Evolutionary conservation across 2,329 filamentous ascomycete species (phyloP), one percentile per base, ranked within the genome.

Genomic region (Cladobotryum protrusum): DNA sequence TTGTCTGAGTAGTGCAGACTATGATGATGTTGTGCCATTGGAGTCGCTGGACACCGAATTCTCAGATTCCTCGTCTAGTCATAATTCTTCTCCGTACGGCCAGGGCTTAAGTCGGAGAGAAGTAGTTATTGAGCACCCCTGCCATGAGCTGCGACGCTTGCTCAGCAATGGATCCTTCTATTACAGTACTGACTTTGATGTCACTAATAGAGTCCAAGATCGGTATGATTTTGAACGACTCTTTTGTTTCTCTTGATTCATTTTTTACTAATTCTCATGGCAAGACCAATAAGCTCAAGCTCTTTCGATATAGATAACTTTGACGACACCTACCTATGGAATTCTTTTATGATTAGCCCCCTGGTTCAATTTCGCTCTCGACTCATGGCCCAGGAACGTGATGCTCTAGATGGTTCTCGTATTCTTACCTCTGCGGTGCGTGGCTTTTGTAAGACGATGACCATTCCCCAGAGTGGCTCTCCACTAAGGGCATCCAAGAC

Each of bases 121-220:
- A 40, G 73, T 81, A 39, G 70, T 83, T 20, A 68, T 88, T 29
- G 90, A 96, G 62, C 90, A 96, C 67, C 93, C 93, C 6, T 97
- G 92, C 67, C 74, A 89, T 60, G 88, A 93, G 42, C 69, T 99
- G 52, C 91, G 92, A 68, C 97, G 96, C 74, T 79, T 99, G 35
- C 74, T 99, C 49, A 86, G 89, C 63, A 91, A 95, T 66, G 91
- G 92, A 20, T 95, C 87, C 29, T 99, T 99, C 65, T 99, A 97
- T 67, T 99, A 96, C 72, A 96, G 90, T 64, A 89, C 89, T n/a
- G 90, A 97, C 67, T 99, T 99, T 66, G 92, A 99, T 65, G 75
- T 99, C 44, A 99, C 93, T 3, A 91, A 95, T 67, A 81, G 93
- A 58, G 72, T 97, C 55, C 93, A 99, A 68, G 87, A 96, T 63